A percentile compares a stretch with the other conserved stretches of the same genome.
Evolutionary conservation across 768 basidiomycete species (phyloP).

Genomic region (Pisolithus albus): DNA sequence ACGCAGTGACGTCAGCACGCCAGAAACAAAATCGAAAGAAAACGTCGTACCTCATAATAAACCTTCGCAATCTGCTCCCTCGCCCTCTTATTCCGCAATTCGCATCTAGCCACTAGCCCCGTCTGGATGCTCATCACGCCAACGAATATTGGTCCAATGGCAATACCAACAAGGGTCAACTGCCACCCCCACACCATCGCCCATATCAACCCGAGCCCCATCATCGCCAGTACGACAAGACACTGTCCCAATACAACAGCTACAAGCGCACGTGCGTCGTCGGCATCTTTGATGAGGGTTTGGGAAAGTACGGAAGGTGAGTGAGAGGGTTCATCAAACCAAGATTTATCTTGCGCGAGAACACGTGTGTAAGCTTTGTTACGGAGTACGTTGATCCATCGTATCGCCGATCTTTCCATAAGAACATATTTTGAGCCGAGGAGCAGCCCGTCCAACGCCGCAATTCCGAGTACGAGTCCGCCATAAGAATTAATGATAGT

Average conservation of each 20-base stretch:
- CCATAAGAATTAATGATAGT: conserved; percentile 62
- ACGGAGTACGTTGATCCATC: conserved; percentile 70
- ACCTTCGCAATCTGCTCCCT: conserved; percentile 77
- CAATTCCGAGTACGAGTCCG: conserved; percentile 64
- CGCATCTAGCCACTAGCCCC: conserved; percentile 60
- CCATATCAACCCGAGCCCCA: conserved; percentile 81
- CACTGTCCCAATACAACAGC: conserved; percentile 65
- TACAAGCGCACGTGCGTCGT: conserved; percentile 78
- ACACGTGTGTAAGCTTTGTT: conserved; percentile 48
- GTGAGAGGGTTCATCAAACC: conserved; percentile 72
- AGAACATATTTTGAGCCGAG: conserved; percentile 71
- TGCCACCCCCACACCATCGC: conserved; percentile 87
- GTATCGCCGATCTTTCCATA: conserved; percentile 68
- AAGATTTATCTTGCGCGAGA: conserved; percentile 75
- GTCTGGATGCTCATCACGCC: conserved; percentile 70
- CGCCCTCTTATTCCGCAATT: conserved; percentile 76
- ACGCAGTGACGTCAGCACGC: conserved; percentile 2
- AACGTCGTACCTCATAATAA: conserved; percentile 71
- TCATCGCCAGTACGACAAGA: conserved; percentile 73
- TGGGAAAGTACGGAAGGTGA: conserved; percentile 58
- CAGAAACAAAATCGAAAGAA: background rate
- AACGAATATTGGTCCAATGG: conserved; percentile 79
- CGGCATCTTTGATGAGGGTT: conserved; percentile 78
- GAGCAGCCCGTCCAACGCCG: conserved; percentile 69
- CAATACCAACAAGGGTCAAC: conserved; percentile 84